Evolutionary conservation across 2,329 filamentous ascomycete species (phyloP), one percentile per base, ranked within the genome.

Genomic region (Sphaerostilbella broomeana): DNA sequence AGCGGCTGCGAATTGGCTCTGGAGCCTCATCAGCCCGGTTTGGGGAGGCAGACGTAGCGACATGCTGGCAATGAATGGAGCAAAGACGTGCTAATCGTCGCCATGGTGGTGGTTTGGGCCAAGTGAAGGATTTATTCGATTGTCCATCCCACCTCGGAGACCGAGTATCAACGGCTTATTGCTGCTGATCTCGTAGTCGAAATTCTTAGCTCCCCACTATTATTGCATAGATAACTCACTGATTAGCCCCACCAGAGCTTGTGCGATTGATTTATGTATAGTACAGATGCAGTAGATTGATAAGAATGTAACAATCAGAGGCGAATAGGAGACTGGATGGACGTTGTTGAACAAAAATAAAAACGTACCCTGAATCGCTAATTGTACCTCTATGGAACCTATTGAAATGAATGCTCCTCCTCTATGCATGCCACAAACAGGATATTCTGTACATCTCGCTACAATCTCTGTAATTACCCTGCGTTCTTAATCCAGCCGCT

Each of bases 401-500:
- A 33, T 13, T 13, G 27, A 38, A 40, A 15, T 28, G 27, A 40
- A 31, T 32, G 17, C 12, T 31, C 35, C 25, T 40, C 41, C 31
- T 43, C 41, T 43, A 36, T 16, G 22, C 20, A 30, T 13, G 28
- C 7, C 7, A 6, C n/a, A 33, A 16, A 33, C 19, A 35, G 52
- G 49, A 50, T 51, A 51, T 42, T 42, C 32, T 35, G 35, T 42
- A 42, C 40, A 38, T 25, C 19, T 33, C 29, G 24, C 36, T 42
- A n/a, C 40, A 42, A 21, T 43, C 41, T 40, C 25, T 34, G 19
- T 17, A 12, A 6, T 30, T 12, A 26, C 18, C 21, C 27, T 17
- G n/a, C n/a, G n/a, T n/a, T n/a, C n/a, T n/a, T n/a, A 22, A 11
- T n/a, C 9, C 31, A 12, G 20, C 31, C 12, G 13, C 31, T 34